phyloP scores from a whole-genome alignment of 108 stramenopile genomes.

The Discostella stelligeroides region DNA sequence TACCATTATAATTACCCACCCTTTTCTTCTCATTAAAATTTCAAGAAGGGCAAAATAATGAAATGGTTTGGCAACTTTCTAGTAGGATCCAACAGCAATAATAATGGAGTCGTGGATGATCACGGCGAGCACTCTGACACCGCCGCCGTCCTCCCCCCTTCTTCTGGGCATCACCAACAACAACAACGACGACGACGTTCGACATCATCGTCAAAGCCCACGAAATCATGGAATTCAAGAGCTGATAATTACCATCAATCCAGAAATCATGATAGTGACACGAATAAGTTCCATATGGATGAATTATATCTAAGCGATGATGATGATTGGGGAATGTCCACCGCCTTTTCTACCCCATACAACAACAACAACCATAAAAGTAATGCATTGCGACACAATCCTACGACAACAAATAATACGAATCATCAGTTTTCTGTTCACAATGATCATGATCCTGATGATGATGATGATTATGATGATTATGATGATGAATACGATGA shows the following conservation, averaged over 20 bases:
- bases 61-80: constrained; percentile 5
- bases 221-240: too few species aligned
- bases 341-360: constrained; percentile 18
- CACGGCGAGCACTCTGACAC: neutral
- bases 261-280: too few species aligned
- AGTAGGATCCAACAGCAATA: neutral
- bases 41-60: too few species aligned
- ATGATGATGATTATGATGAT: constrained; percentile 1
- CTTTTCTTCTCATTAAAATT: too few species aligned
- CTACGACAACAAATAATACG: neutral
- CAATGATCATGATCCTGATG: too few species aligned
- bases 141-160: too few species aligned
- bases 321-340: constrained; percentile 44
- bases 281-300: constrained; percentile 23
- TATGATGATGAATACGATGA: constrained; percentile 22
- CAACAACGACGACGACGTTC: neutral
- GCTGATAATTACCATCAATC: too few species aligned
- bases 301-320: constrained; percentile 34
- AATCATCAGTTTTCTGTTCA: too few species aligned
- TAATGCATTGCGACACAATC: neutral
- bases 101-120: neutral
- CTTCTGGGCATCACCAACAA: too few species aligned
- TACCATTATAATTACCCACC: too few species aligned
- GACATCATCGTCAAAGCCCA: too few species aligned
- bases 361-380: too few species aligned